Evolutionary conservation across 2,329 filamentous ascomycete genomes (phyloP), one percentile per base, ranked within the genome.

Genomic region (Alternaria incomplexa): DNA sequence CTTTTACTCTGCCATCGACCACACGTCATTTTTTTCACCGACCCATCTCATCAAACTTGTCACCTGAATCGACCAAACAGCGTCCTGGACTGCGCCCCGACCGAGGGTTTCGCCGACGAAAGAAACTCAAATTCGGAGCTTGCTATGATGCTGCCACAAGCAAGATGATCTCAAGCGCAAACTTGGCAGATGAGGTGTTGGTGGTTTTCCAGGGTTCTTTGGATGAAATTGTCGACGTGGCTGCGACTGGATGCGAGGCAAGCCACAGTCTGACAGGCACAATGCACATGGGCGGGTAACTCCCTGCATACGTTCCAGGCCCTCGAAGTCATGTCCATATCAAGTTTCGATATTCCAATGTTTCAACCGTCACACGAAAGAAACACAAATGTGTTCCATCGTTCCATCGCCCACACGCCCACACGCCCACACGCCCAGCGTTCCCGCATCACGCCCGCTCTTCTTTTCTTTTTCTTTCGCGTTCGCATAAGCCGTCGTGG

Each of bases 11-110:
- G 22, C 30, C 57, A 52, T 36, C 32, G 36, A 43, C 40, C 46
- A 58, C 30, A 62, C 60, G 60, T 59, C 55, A 62, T 62, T 22
- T 17, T 22, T 9, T 48, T 30, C 28, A 5, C 22, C 25, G 43
- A 32, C 36, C 4, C 1, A 47, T 43, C 44, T 44, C 53, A 55
- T 46, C 50, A 48, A 55, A 40, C 56, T 28, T 22, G 36, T 17
- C 9, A 4, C 15, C 36, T 17, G 36, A 40, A 40, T 23, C 50
- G 43, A 25, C 40, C 57, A 55, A 55, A 48, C 50, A 32, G 30
- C n/a, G 6, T 17, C 36, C 36, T 40, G 36, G 36, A 12, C 25
- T 17, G 17, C 40, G 43, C 13, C 20, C 57, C 57, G 44, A 46
- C 44, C 50, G 30, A 47, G 2, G 17, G 13, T 47, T 5, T 46